A percentile compares a stretch with the other conserved stretches of the same genome.
Conservation (phyloP, 768 basidiomycete genomes). For the Tylopilus plumbeoviolaceoides region DNA sequence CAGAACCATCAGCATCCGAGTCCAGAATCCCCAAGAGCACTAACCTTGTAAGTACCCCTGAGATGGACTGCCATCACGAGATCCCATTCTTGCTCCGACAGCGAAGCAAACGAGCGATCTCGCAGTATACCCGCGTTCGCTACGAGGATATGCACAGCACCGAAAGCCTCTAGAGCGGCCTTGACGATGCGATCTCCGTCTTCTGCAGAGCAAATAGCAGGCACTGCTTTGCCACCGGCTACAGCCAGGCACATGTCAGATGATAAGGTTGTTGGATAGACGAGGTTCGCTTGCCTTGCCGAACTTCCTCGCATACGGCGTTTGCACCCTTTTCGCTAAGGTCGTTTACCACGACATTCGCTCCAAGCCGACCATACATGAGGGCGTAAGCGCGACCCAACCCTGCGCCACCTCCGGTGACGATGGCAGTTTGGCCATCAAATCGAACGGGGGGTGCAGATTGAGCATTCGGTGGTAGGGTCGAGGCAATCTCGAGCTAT, state of each 20-base stretch:
- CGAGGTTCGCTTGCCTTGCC: constrained; percentile 48
- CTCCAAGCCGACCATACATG: constrained; percentile 88
- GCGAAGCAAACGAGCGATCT: constrained; percentile 87
- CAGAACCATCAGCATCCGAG: constrained; percentile 1
- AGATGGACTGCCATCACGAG: constrained; percentile 85
- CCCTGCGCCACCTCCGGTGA: constrained; percentile 94
- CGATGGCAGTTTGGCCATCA: constrained; percentile 85
- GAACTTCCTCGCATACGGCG: constrained; percentile 83
- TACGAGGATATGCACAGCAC: constrained; percentile 79
- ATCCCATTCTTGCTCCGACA: constrained; percentile 95
- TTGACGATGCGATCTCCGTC: constrained; percentile 90
- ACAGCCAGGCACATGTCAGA: neutral
- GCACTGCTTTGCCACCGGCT: constrained; percentile 88
- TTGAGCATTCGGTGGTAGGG: constrained; percentile 65
- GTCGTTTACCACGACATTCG: constrained; percentile 95
- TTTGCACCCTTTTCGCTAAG: constrained; percentile 83
- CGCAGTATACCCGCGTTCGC: constrained; percentile 94
- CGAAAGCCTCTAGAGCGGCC: constrained; percentile 81
- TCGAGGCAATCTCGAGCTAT: constrained; percentile 61
- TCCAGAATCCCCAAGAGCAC: constrained; percentile 1
- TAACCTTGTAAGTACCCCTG: constrained; percentile 84
- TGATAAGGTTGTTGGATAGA: neutral
- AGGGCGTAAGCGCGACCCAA: constrained; percentile 89
- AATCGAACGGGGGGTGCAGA: constrained; percentile 69
- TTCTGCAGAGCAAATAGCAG: constrained; percentile 84